Conservation (phyloP, 2,329 filamentous ascomycete genomes). For the Balansia obtecta region DNA sequence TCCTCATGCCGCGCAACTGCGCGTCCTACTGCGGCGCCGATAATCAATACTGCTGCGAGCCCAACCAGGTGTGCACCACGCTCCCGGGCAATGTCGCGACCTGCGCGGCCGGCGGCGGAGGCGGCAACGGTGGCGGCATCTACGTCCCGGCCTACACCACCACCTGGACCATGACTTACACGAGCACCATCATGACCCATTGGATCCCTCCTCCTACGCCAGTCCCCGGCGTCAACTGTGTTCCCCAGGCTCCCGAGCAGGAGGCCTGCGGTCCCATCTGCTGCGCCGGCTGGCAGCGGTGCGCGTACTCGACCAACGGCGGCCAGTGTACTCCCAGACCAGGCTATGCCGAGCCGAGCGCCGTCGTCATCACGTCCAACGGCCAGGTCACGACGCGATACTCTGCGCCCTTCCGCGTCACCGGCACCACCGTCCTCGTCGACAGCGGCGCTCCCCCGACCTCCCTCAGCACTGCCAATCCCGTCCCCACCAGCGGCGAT, state of each 20-base stretch:
- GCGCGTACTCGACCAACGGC: slow-evolving; percentile 28
- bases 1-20: slow-evolving; percentile 37
- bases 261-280: slow-evolving; percentile 56
- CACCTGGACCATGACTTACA: slow-evolving; percentile 51
- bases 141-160: slow-evolving; percentile 32
- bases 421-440: slow-evolving; percentile 40
- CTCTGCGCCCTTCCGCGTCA: slow-evolving; percentile 38
- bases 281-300: slow-evolving; percentile 59
- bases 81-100: slow-evolving; percentile 33
- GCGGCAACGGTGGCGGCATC: too few species aligned
- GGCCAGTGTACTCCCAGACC: slow-evolving; percentile 47
- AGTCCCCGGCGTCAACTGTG: slow-evolving; percentile 34
- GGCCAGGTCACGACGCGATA: slow-evolving; percentile 42
- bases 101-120: slow-evolving; percentile 30
- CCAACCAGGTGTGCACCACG: slow-evolving; percentile 39
- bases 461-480: slow-evolving; percentile 35
- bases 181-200: slow-evolving; percentile 43
- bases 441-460: slow-evolving; percentile 35
- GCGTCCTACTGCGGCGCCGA: slow-evolving; percentile 40
- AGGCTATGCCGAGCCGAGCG: slow-evolving; percentile 29
- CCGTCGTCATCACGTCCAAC: slow-evolving; percentile 31
- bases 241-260: slow-evolving; percentile 39
- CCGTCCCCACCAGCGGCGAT: slow-evolving; percentile 34
- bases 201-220: slow-evolving; percentile 32
- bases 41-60: slow-evolving; percentile 42